A percentile compares a stretch with the other conserved stretches of the same genome.
Evolutionary conservation across 2,329 filamentous ascomycete species (phyloP).

Genomic region (Ceratocystis huliohia): DNA sequence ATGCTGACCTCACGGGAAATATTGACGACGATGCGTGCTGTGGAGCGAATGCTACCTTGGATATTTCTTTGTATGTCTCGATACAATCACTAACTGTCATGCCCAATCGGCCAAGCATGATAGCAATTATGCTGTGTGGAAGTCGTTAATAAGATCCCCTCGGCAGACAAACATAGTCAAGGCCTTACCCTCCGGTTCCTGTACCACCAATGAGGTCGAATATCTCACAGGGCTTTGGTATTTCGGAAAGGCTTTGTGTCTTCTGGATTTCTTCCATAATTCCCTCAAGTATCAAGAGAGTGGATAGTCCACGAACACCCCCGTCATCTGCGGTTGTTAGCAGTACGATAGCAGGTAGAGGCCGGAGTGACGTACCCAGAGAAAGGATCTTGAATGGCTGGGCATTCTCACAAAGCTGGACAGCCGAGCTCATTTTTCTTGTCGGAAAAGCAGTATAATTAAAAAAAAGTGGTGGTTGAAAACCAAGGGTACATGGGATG

Average conservation of each 20-base stretch:
- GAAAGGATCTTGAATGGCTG: too few species aligned
- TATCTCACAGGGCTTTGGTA: conserved; percentile 24
- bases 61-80: not conserved
- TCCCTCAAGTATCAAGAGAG: conserved; percentile 24
- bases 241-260: conserved; percentile 18
- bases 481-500: too few species aligned
- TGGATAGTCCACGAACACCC: conserved; percentile 26
- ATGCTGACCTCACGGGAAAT: accelerated
- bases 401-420: too few species aligned
- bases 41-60: not conserved
- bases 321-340: conserved; percentile 23
- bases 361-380: not conserved
- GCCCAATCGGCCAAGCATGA: not conserved
- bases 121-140: not conserved
- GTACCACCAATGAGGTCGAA: conserved; percentile 27
- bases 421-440: too few species aligned
- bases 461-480: too few species aligned
- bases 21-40: accelerated
- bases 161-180: not conserved
- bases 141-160: not conserved
- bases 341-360: not conserved
- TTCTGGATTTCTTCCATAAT: conserved; percentile 24
- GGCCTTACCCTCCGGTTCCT: conserved; percentile 25
- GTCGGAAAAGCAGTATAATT: too few species aligned
- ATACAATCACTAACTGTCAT: not conserved